A percentile compares a stretch with the other conserved stretches of the same genome.
phyloP scores from a whole-genome alignment of 2,329 filamentous ascomycete genomes.

The Paraphaeosphaeria minitans region DNA sequence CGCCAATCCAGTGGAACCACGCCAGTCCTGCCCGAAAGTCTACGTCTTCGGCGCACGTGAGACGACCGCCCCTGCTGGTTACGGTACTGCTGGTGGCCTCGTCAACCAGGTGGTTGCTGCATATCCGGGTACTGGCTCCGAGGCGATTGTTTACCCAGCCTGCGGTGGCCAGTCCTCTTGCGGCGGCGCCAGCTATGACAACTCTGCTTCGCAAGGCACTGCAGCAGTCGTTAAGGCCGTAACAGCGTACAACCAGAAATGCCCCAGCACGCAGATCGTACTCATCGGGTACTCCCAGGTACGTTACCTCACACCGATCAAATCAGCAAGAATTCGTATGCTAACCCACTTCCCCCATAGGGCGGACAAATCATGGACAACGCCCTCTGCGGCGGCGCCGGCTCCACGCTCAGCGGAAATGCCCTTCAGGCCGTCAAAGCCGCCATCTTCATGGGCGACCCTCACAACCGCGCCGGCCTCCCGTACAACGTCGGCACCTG shows the following conservation, averaged over 20 bases:
- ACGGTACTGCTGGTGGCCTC: conserved; percentile 48
- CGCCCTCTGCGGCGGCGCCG: conserved; percentile 62
- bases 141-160: conserved; percentile 58
- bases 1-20: conserved; percentile 44
- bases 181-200: conserved; percentile 64
- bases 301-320: conserved; percentile 12
- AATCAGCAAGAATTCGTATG: not conserved
- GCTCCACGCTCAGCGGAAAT: conserved; percentile 54
- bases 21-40: conserved; percentile 49
- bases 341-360: conserved; percentile 40
- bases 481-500: conserved; percentile 68
- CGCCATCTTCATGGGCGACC: conserved; percentile 69
- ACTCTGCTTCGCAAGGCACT: conserved; percentile 63
- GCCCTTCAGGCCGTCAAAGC: conserved; percentile 64
- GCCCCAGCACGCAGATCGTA: conserved; percentile 63
- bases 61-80: conserved; percentile 49
- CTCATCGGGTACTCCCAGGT: conserved; percentile 68
- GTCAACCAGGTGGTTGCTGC: conserved; percentile 50
- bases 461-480: conserved; percentile 60
- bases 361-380: conserved; percentile 68
- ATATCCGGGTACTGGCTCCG: conserved; percentile 47
- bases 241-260: conserved; percentile 62
- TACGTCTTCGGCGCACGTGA: conserved; percentile 54
- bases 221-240: conserved; percentile 64
- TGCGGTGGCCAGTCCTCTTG: conserved; percentile 66